Conservation (phyloP, 2,329 filamentous ascomycete species). For the Samsoniella hepiali region DNA sequence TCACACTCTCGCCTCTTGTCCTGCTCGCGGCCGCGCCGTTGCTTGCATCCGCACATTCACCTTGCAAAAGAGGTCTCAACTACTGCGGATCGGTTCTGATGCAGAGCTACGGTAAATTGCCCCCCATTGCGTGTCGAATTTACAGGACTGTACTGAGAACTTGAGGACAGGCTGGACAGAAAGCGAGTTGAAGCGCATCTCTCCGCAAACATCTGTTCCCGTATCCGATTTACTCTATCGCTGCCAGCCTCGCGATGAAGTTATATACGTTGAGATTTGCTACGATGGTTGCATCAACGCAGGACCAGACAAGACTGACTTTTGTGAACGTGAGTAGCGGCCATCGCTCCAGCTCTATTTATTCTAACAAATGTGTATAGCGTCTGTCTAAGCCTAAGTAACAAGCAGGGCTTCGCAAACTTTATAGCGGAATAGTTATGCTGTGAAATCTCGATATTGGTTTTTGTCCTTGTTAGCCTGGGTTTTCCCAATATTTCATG, state of each 20-base stretch:
- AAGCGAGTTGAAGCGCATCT: not conserved
- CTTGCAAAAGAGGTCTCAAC: not conserved
- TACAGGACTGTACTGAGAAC: too few relatives aligned
- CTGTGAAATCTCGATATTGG: not conserved
- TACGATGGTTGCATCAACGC: not conserved
- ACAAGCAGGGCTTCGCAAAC: not conserved
- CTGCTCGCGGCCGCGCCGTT: not conserved
- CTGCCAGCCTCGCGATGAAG: not conserved
- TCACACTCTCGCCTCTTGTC: not conserved
- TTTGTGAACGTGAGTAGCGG: not conserved
- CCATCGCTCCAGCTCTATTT: not conserved
- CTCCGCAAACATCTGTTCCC: not conserved
- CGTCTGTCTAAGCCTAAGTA: not conserved
- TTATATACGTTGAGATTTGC: not conserved
- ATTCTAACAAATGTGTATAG: not conserved
- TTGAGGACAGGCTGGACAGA: not conserved
- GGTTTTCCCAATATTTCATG: not conserved
- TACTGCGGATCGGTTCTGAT: not conserved
- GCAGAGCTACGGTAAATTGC: not conserved
- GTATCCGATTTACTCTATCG: not conserved
- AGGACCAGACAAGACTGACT: not conserved
- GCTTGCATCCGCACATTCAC: not conserved
- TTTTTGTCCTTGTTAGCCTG: not conserved
- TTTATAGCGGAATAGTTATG: not conserved
- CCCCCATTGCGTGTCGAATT: not conserved